Evolutionary conservation across 2,329 filamentous ascomycete species (phyloP).

Genomic region (Epichloe amarillans): DNA sequence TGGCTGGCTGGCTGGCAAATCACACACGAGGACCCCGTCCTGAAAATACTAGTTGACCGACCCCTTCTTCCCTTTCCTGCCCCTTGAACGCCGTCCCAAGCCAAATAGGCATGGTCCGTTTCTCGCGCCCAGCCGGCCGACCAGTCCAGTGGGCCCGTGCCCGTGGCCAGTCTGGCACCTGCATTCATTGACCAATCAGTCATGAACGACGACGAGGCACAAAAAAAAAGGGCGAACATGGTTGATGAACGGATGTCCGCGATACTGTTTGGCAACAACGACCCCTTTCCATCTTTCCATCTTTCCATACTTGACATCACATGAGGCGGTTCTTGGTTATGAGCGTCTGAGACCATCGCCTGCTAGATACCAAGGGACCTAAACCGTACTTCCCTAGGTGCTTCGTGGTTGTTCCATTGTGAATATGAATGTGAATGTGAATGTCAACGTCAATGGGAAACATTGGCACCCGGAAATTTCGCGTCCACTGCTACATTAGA

Average conservation of each 20-base stretch:
- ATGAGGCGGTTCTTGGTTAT: too few relatives aligned
- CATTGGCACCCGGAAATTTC: background rate
- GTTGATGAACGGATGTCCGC: too few relatives aligned
- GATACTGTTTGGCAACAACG: too few relatives aligned
- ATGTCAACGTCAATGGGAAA: background rate
- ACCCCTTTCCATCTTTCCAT: too few relatives aligned
- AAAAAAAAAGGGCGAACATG: too few relatives aligned
- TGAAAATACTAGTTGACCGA: background rate
- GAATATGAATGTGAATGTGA: background rate
- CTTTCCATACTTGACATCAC: too few relatives aligned
- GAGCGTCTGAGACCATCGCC: too few relatives aligned
- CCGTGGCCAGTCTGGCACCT: background rate
- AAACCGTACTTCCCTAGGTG: too few relatives aligned
- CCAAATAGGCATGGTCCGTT: background rate
- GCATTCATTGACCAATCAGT: background rate
- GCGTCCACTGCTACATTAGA: background rate
- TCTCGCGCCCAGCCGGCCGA: background rate
- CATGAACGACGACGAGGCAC: too few relatives aligned
- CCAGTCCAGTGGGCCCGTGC: background rate
- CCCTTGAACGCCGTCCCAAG: background rate
- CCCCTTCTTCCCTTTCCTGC: background rate
- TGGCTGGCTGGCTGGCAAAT: background rate
- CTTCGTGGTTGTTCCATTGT: too few relatives aligned
- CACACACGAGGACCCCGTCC: background rate
- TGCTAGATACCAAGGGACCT: too few relatives aligned